phyloP scores from a whole-genome alignment of 208 protist genomes.

The Acanthamoeba culbertsoni region DNA sequence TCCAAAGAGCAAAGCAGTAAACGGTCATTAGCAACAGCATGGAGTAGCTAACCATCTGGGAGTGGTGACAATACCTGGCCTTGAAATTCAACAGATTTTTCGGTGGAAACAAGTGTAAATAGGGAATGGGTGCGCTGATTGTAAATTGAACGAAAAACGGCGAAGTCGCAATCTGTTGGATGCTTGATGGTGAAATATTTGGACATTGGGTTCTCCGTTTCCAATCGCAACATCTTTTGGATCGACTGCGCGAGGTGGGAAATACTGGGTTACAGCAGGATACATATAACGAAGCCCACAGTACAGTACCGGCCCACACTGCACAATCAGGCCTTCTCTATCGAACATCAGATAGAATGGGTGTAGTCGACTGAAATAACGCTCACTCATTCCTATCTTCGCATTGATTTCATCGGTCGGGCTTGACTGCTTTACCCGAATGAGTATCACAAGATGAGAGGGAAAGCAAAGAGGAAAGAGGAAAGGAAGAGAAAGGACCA shows the following conservation, averaged over 20 bases:
- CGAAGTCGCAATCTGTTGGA: not conserved
- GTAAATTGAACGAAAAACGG: not conserved
- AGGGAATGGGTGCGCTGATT: not conserved
- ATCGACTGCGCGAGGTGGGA: not conserved
- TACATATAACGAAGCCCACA: not conserved
- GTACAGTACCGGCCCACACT: not conserved
- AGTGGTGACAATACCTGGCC: not conserved
- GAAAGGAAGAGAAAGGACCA: not conserved
- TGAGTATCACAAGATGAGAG: not conserved
- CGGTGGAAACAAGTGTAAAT: not conserved
- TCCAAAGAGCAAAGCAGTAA: too few species aligned
- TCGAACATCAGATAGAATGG: conserved; percentile 15
- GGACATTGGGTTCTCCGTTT: not conserved
- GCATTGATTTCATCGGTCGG: not conserved
- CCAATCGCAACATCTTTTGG: not conserved
- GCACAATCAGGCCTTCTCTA: not conserved
- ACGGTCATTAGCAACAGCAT: not conserved
- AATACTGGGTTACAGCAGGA: too few species aligned
- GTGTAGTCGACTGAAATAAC: not conserved
- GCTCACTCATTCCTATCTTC: not conserved
- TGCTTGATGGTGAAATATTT: not conserved
- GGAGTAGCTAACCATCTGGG: not conserved
- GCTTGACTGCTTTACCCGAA: not conserved
- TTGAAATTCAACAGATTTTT: not conserved
- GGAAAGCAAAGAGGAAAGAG: not conserved